Percentiles rank a stretch among this genome's conserved stretches.
Conservation (phyloP, 2,329 filamentous ascomycete genomes). For the Phoma herbarum region DNA sequence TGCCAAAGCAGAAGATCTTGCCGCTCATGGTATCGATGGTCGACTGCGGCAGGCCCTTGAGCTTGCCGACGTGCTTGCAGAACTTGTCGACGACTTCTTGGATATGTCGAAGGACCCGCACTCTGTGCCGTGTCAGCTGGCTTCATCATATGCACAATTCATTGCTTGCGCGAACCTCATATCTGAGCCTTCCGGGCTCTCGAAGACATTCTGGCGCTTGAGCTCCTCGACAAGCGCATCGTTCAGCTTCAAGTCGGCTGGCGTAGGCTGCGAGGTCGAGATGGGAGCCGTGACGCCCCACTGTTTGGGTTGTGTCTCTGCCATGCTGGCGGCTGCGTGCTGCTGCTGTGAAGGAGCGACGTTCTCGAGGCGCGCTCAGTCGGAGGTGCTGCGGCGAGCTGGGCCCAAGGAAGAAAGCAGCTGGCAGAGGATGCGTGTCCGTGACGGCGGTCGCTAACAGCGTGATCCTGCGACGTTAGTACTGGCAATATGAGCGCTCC, state of each 20-base stretch:
- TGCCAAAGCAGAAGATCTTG: slow-evolving; percentile 95
- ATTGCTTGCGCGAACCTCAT: slow-evolving; percentile 68
- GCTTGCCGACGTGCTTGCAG: slow-evolving; percentile 79
- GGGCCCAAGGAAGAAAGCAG: slow-evolving; percentile 25
- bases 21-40: slow-evolving; percentile 86
- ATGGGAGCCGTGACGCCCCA: slow-evolving; percentile 87
- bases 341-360: slow-evolving; percentile 19
- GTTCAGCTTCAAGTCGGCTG: slow-evolving; percentile 78
- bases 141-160: background rate
- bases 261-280: slow-evolving; percentile 77
- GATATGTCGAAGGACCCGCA: slow-evolving; percentile 77
- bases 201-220: slow-evolving; percentile 90
- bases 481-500: slow-evolving; percentile 32
- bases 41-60: slow-evolving; percentile 76
- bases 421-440: slow-evolving; percentile 1
- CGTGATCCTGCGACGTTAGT: slow-evolving; percentile 17
- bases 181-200: slow-evolving; percentile 80
- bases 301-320: slow-evolving; percentile 42
- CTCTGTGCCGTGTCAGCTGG: slow-evolving; percentile 57
- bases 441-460: slow-evolving; percentile 4
- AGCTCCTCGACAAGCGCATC: slow-evolving; percentile 84
- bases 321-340: slow-evolving; percentile 38
- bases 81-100: slow-evolving; percentile 86
- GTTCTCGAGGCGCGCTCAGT: slow-evolving; percentile 24
- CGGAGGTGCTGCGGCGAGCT: slow-evolving; percentile 35